These are phyloP conservation scores for Globisporangium nunn DNA, from an alignment of 352 stramenopile species.

Conservation along the genomic window DNA sequence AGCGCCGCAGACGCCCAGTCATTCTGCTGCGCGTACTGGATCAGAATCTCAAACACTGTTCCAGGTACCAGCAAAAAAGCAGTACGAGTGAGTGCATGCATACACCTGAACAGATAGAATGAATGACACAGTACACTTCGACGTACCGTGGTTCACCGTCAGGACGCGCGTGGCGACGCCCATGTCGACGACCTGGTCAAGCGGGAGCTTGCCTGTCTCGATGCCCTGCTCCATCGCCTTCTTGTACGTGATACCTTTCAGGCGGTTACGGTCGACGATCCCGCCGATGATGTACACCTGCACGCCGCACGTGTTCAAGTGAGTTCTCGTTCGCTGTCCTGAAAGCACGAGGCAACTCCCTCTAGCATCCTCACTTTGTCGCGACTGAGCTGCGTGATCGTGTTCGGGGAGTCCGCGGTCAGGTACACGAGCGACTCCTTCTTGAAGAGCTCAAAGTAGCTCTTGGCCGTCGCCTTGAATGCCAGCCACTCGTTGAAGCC, in stretches of 20 bases:
- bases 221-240: constrained; percentile 89
- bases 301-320: not conserved
- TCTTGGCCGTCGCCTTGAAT: constrained; percentile 50
- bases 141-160: constrained; percentile 85
- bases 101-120: too few species aligned
- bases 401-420: constrained; percentile 91
- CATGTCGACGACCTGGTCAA: constrained; percentile 83
- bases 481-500: constrained; percentile 85
- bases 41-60: constrained; percentile 76
- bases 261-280: constrained; percentile 96
- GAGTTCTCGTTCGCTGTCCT: too few species aligned
- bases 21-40: constrained; percentile 54
- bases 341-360: not conserved
- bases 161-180: constrained; percentile 64
- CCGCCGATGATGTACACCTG: constrained; percentile 95
- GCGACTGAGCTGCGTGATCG: constrained; percentile 78
- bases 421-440: constrained; percentile 92
- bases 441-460: constrained; percentile 70
- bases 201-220: constrained; percentile 87
- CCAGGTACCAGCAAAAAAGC: not conserved
- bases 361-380: constrained; percentile 43
- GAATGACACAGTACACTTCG: not conserved
- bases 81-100: not conserved
- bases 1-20: constrained; percentile 76
- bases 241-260: constrained; percentile 90